Percentiles rank a stretch among this genome's conserved stretches.
Evolutionary conservation across 495 filamentous ascomycete genomes (phyloP).

Genomic region (Haplographium delicatum): DNA sequence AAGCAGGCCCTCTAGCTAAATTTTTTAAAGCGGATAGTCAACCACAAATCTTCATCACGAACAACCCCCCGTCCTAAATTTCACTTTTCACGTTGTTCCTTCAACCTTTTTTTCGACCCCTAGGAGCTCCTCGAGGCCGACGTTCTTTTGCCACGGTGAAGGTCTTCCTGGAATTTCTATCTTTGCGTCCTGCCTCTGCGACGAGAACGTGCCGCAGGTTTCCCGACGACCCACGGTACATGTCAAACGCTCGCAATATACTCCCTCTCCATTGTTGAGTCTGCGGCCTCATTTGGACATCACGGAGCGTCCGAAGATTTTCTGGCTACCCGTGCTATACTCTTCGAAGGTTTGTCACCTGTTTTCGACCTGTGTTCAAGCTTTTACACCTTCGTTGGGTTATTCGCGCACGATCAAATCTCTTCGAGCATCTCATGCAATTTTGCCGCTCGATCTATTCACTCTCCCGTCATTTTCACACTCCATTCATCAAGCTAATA

Average conservation of each 20-base stretch:
- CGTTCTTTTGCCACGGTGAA: neutral
- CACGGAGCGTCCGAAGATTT: neutral
- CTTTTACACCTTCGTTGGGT: neutral
- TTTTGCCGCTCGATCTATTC: neutral
- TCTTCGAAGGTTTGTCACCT: constrained; percentile 9
- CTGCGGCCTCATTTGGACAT: neutral
- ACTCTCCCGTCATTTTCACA: neutral
- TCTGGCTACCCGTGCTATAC: neutral
- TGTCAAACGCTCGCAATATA: constrained; percentile 1
- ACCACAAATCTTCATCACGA: neutral
- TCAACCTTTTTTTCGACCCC: neutral
- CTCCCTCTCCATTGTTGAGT: constrained; percentile 10
- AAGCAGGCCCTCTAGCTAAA: too few relatives aligned
- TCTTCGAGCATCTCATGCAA: neutral
- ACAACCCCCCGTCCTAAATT: neutral
- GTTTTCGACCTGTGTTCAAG: neutral
- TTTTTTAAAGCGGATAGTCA: too few relatives aligned
- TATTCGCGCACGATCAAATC: constrained; percentile 12
- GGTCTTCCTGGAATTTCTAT: neutral
- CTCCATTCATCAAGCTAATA: constrained; percentile 14
- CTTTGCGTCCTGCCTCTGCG: neutral
- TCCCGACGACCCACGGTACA: neutral
- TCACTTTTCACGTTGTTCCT: neutral
- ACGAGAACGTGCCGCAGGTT: constrained; percentile 9
- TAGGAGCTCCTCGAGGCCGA: constrained; percentile 2